Percentiles rank a stretch among this genome's conserved stretches.
Evolutionary conservation across 2,329 filamentous ascomycete genomes (phyloP).

Genomic region (Escovopsis weberi): DNA sequence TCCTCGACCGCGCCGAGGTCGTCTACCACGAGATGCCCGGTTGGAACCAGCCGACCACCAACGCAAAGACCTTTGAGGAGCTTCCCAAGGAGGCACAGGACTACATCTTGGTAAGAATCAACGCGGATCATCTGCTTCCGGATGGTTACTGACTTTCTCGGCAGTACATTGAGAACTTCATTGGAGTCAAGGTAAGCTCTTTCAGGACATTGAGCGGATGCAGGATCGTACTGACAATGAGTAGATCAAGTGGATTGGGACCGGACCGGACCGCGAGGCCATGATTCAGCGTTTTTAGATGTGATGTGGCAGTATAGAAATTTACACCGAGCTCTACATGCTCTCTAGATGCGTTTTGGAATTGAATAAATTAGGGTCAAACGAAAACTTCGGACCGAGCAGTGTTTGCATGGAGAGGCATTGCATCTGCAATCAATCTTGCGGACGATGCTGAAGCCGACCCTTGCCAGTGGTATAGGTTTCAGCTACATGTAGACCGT

Average conservation of each 20-base stretch:
- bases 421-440: too few relatives aligned
- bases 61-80: constrained; percentile 41
- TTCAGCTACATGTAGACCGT: too few relatives aligned
- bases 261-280: constrained; percentile 48
- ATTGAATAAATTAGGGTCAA: too few relatives aligned
- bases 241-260: constrained; percentile 47
- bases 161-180: constrained; percentile 50
- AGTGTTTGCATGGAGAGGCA: too few relatives aligned
- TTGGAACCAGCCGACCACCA: constrained; percentile 44
- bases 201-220: not conserved
- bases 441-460: too few relatives aligned
- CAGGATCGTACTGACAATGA: constrained; percentile 1
- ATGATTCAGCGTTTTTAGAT: constrained; percentile 30
- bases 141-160: too few relatives aligned
- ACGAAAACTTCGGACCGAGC: too few relatives aligned
- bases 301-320: too few relatives aligned
- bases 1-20: constrained; percentile 45
- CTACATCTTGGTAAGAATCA: constrained; percentile 31
- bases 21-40: constrained; percentile 55
- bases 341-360: too few relatives aligned
- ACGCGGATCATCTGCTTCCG: too few relatives aligned
- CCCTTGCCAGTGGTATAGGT: too few relatives aligned
- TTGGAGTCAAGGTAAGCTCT: constrained; percentile 37
- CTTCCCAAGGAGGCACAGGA: constrained; percentile 48
- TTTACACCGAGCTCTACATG: too few relatives aligned